Base-by-base conservation (phyloP, 441 rosid species). In the Eutrema salsugineum region DNA sequence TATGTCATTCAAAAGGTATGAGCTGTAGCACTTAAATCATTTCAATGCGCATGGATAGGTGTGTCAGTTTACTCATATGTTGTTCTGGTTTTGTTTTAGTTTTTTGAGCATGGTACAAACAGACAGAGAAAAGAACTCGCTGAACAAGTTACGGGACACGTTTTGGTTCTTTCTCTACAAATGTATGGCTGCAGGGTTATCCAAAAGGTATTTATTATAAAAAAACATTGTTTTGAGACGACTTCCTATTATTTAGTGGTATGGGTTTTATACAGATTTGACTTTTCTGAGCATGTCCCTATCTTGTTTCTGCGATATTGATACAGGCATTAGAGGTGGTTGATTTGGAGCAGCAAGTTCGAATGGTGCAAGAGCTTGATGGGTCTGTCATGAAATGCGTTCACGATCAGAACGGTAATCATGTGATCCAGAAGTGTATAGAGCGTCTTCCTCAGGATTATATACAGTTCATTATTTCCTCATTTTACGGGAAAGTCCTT, bases 111-210 rank as follows among this genome's bases (percentile, higher is more conserved):
- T 75, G 97, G 99, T 24, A 85, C 95, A 35, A 86, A 73, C 77
- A 82, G 72, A 75, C 99, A 94, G 78, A 88, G 94, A 75, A 80
- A 75, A 68, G 94, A 94, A 72, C 81, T 91, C 71, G 97, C 90
- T 61, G 82, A 78, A 77, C 94, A 90, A 66, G 86, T 94, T 30
- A 71, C 84, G 40, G 97, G 96, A 62, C 95, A 90, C 72, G 97
- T 90, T 60, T 82, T 94, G 80, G 85, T 91, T 73, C 94, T 91
- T 42, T 87, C 97, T 58, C 86, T 94, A 70, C 99, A 94, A 82
- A 94, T 94, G 99, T 94, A 94, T 72, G 97, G 99, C 47, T 94
- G 99, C 92, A 81, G 99, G 81, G 99, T 94, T 68, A 94, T 90
- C 75, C 99, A 94, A 74, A 94, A 91, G 97, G 99, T 94, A 47